Percentiles rank a stretch among this genome's conserved stretches.
Evolutionary conservation across 371 early-diverging fungal species (phyloP).

Genomic region (Cokeromyces recurvatus): DNA sequence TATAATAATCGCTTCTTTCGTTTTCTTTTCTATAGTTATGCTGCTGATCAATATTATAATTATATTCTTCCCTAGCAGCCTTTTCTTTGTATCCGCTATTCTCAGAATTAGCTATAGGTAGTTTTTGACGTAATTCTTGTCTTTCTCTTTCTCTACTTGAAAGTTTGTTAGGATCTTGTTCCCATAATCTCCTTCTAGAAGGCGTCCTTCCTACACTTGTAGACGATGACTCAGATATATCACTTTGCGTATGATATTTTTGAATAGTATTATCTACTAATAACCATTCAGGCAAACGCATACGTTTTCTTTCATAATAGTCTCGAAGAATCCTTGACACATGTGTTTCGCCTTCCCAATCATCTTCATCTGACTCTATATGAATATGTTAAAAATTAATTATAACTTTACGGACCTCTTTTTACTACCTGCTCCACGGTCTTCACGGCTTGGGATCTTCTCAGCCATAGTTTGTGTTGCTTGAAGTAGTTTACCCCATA

Average conservation of each 20-base stretch:
- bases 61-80: background rate
- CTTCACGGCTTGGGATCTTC: slow-evolving; percentile 43
- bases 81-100: background rate
- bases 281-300: slow-evolving; percentile 28
- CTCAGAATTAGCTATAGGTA: background rate
- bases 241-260: background rate
- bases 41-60: too few relatives aligned
- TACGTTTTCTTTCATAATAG: slow-evolving; percentile 41
- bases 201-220: slow-evolving; percentile 10
- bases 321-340: slow-evolving; percentile 49
- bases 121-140: slow-evolving; percentile 28
- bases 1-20: too few relatives aligned
- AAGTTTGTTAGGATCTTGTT: slow-evolving; percentile 13
- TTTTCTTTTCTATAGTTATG: too few relatives aligned
- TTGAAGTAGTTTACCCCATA: slow-evolving; percentile 55
- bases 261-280: slow-evolving; percentile 15
- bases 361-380: slow-evolving; percentile 57
- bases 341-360: slow-evolving; percentile 56
- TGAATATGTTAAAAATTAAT: background rate
- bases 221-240: background rate
- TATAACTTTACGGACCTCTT: background rate
- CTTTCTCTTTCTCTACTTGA: slow-evolving; percentile 34
- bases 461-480: slow-evolving; percentile 58
- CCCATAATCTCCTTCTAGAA: slow-evolving; percentile 33
- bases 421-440: slow-evolving; percentile 27